phyloP scores from a whole-genome alignment of 2,329 filamentous ascomycete genomes.

The Penicillium sp. region DNA sequence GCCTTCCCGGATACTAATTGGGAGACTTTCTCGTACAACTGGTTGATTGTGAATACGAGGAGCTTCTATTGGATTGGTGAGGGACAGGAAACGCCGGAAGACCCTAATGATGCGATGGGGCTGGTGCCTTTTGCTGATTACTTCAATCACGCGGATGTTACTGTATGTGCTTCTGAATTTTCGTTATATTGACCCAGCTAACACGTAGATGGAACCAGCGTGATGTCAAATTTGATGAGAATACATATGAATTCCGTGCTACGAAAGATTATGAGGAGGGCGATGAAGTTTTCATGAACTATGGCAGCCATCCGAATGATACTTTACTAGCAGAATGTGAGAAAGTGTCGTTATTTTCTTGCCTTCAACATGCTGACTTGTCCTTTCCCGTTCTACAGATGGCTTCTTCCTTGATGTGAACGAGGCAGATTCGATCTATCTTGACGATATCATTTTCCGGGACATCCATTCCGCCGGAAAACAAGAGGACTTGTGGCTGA shows the following conservation, averaged over 20 bases:
- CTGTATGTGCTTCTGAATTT: conserved; percentile 23
- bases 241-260: conserved; percentile 30
- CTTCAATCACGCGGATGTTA: conserved; percentile 40
- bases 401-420: conserved; percentile 38
- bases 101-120: conserved; percentile 40
- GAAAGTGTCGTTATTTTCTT: conserved; percentile 1
- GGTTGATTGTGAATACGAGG: conserved; percentile 54
- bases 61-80: conserved; percentile 51
- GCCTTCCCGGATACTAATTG: conserved; percentile 39
- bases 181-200: not conserved
- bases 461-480: conserved; percentile 23
- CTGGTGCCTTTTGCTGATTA: conserved; percentile 42
- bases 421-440: conserved; percentile 33
- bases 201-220: conserved; percentile 22
- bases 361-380: not conserved
- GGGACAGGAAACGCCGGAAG: conserved; percentile 29
- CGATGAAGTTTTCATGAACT: conserved; percentile 40
- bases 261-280: conserved; percentile 31
- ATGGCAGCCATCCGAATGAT: conserved; percentile 39
- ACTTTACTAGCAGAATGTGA: conserved; percentile 39
- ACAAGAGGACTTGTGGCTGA: conserved; percentile 28
- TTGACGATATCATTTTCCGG: conserved; percentile 36
- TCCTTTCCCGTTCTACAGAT: conserved; percentile 22
- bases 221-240: conserved; percentile 31
- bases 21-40: conserved; percentile 46